Conservation (phyloP, 179 eudicot genomes). For the Sideroxylon spinosum region DNA sequence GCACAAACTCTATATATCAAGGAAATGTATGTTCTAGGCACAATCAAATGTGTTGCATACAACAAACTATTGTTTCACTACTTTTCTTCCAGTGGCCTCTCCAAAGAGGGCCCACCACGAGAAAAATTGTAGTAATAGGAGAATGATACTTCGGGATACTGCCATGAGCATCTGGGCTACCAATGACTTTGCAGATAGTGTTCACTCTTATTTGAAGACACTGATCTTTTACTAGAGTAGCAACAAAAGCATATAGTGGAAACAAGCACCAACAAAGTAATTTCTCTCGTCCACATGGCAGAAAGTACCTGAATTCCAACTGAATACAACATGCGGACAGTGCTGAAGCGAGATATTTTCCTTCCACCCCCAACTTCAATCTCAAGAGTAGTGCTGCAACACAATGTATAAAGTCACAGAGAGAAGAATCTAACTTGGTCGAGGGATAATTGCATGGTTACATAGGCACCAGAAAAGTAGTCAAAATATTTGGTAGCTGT, state of each 20-base stretch:
- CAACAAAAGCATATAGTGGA: neutral
- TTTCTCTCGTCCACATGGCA: neutral
- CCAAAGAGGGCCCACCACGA: neutral
- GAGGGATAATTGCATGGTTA: neutral
- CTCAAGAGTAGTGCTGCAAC: conserved; percentile 70
- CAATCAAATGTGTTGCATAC: neutral
- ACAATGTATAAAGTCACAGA: conserved; percentile 13
- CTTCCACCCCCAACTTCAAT: conserved; percentile 96
- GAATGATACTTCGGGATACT: neutral
- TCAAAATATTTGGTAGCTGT: neutral
- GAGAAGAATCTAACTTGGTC: neutral
- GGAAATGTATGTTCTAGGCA: neutral
- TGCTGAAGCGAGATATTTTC: conserved; percentile 77
- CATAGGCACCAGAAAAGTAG: neutral
- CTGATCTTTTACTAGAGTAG: neutral
- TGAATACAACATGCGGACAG: conserved; percentile 78
- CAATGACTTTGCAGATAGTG: neutral
- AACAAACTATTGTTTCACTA: neutral
- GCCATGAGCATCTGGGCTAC: neutral
- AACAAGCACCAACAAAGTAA: neutral
- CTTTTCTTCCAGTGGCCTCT: neutral
- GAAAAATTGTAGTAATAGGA: neutral
- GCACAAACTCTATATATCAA: too few relatives aligned
- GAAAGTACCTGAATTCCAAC: conserved; percentile 79
- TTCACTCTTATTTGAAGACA: neutral